Evolutionary conservation across 1,139 yeast genomes (phyloP).

Genomic region (Candida mesenterica): DNA sequence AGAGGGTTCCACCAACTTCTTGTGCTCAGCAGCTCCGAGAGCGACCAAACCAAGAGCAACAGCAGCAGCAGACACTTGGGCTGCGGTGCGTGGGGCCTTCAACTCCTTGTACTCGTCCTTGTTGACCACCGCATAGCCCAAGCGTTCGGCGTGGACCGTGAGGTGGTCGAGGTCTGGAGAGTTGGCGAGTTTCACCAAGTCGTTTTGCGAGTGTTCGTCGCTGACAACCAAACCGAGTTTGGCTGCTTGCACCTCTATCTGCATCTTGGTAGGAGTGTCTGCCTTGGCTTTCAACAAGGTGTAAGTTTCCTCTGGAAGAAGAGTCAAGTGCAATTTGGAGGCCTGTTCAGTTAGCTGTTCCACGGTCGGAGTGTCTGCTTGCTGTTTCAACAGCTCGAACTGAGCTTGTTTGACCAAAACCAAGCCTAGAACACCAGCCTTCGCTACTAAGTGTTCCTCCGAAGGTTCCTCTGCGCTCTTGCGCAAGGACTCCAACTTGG

Average conservation of each 20-base stretch:
- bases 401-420: constrained; percentile 8
- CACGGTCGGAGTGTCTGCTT: constrained; percentile 18
- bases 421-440: constrained; percentile 9
- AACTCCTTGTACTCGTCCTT: constrained; percentile 17
- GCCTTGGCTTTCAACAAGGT: constrained; percentile 4
- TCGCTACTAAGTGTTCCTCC: constrained; percentile 7
- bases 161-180: constrained; percentile 23
- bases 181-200: constrained; percentile 13
- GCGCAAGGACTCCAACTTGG: constrained; percentile 11
- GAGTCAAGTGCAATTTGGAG: constrained; percentile 4
- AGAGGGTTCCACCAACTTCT: constrained; percentile 14
- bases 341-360: constrained; percentile 14
- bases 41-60: constrained; percentile 9
- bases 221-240: constrained; percentile 12
- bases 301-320: constrained; percentile 6
- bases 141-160: constrained; percentile 14
- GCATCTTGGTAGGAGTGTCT: constrained; percentile 7
- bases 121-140: constrained; percentile 20
- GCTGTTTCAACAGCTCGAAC: constrained; percentile 9
- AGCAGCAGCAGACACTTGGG: constrained; percentile 11
- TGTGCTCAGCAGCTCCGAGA: constrained; percentile 16
- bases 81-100: constrained; percentile 14
- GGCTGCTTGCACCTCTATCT: constrained; percentile 9
- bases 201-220: constrained; percentile 13
- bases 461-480: constrained; percentile 24